Evolutionary conservation across 2,329 filamentous ascomycete genomes (phyloP).

Genomic region (Lecanicillium sp.): DNA sequence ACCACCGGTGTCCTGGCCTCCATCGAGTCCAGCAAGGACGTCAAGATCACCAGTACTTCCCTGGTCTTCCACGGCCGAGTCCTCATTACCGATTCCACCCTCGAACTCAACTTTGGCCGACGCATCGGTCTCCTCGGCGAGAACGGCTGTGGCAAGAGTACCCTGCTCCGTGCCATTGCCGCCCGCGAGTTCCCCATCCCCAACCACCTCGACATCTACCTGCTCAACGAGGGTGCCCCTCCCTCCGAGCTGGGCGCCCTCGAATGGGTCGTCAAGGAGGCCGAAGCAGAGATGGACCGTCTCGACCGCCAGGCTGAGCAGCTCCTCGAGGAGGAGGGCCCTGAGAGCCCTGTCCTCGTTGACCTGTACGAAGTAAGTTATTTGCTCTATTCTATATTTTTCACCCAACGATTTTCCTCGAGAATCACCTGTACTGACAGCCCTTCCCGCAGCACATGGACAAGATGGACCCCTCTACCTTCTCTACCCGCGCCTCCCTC

Average conservation of each 20-base stretch:
- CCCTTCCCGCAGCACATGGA: slow-evolving; percentile 71
- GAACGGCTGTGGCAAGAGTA: slow-evolving; percentile 99
- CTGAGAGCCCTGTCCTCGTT: slow-evolving; percentile 82
- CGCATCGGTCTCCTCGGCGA: slow-evolving; percentile 94
- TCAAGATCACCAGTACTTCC: slow-evolving; percentile 91
- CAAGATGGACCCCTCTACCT: slow-evolving; percentile 96
- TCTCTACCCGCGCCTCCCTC: slow-evolving; percentile 88
- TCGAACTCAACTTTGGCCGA: slow-evolving; percentile 88
- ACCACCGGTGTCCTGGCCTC: slow-evolving; percentile 95
- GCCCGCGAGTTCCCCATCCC: slow-evolving; percentile 93
- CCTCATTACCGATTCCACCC: slow-evolving; percentile 84
- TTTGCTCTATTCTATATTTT: not conserved
- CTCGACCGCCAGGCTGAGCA: slow-evolving; percentile 85
- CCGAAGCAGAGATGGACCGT: slow-evolving; percentile 83
- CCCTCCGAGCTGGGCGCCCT: slow-evolving; percentile 82
- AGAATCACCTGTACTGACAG: slow-evolving; percentile 8
- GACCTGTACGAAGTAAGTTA: slow-evolving; percentile 85
- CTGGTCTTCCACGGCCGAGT: slow-evolving; percentile 98
- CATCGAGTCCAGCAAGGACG: slow-evolving; percentile 76
- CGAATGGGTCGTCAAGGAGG: slow-evolving; percentile 95
- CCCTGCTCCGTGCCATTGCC: slow-evolving; percentile 90
- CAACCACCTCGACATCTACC: slow-evolving; percentile 95
- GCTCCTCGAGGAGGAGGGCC: slow-evolving; percentile 84
- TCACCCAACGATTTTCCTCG: not conserved
- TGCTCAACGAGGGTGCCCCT: slow-evolving; percentile 93